Evolutionary conservation across 305 asterid genomes (phyloP).

Genomic region (Petunia hybrid): DNA sequence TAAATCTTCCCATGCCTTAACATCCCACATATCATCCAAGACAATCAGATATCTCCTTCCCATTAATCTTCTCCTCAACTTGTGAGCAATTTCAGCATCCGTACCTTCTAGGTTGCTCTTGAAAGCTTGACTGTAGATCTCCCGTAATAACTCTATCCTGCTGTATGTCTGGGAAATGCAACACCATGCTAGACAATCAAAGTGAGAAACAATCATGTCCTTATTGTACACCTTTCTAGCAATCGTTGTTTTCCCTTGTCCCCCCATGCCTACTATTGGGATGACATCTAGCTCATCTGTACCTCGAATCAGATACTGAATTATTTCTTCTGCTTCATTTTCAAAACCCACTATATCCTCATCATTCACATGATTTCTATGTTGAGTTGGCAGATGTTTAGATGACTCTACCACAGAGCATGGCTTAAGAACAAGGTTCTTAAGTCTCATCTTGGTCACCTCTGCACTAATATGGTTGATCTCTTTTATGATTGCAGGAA

Average conservation of each 20-base stretch:
- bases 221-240: conserved; percentile 34
- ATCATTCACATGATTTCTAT: background rate
- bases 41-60: no score
- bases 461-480: background rate
- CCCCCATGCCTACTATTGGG: conserved; percentile 40
- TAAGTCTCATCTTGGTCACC: background rate
- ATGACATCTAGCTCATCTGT: background rate
- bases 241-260: conserved; percentile 37
- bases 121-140: no score
- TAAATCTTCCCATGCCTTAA: no score
- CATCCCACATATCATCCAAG: no score
- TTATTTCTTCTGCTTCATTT: background rate
- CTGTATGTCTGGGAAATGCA: no score
- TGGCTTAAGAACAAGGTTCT: background rate
- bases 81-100: no score
- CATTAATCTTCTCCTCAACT: no score
- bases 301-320: background rate
- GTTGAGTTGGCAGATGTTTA: background rate
- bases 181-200: no score
- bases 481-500: no score
- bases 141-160: no score
- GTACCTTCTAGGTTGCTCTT: no score
- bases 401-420: background rate
- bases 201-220: background rate
- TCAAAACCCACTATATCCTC: conserved; percentile 14